phyloP scores from a whole-genome alignment of 192 early-diverging fungal species.

The Coemansia sp. region DNA sequence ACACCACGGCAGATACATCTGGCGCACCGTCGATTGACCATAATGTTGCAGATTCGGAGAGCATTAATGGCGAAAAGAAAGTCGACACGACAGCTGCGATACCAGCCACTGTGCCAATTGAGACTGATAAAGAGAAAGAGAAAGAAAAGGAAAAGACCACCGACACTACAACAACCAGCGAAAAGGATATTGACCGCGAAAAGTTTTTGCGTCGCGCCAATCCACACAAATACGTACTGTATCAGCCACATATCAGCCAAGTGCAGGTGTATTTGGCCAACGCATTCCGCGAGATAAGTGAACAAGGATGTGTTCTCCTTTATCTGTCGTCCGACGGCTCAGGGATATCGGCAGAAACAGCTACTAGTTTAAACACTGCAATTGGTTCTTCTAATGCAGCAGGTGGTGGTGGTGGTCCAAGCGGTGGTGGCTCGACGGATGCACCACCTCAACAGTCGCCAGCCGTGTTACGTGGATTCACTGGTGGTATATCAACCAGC shows the following conservation, averaged over 20 bases:
- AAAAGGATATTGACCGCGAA: conserved; percentile 13
- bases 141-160: conserved; percentile 10
- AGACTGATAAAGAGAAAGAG: conserved; percentile 5
- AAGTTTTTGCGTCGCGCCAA: conserved; percentile 52
- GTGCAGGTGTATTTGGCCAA: conserved; percentile 88
- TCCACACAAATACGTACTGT: conserved; percentile 93
- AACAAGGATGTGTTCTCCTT: conserved; percentile 80
- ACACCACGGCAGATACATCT: neutral
- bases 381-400: too few relatives aligned
- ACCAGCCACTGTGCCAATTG: neutral
- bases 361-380: neutral
- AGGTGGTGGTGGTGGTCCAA: too few relatives aligned
- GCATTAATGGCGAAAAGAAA: conserved; percentile 1
- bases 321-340: conserved; percentile 92
- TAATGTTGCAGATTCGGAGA: neutral
- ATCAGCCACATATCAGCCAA: conserved; percentile 87
- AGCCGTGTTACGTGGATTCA: conserved; percentile 27
- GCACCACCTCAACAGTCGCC: neutral
- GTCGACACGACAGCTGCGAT: neutral
- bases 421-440: neutral
- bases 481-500: conserved; percentile 49
- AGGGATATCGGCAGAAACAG: neutral
- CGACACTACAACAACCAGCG: neutral
- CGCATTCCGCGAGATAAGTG: conserved; percentile 86
- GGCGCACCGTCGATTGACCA: neutral